phyloP scores from a whole-genome alignment of 768 basidiomycete genomes.

The Lentinula boryana region DNA sequence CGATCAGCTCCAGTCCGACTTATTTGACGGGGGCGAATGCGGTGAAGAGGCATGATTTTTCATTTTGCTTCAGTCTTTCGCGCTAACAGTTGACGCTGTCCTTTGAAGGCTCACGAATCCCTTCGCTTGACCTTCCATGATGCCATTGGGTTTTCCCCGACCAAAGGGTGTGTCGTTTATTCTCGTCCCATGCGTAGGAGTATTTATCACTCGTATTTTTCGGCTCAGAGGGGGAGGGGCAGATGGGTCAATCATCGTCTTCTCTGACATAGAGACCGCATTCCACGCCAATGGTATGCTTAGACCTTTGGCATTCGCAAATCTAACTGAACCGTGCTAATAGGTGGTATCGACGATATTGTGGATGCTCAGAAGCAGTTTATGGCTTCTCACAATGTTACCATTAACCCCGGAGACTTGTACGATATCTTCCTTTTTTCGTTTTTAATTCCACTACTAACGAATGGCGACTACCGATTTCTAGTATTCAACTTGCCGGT shows the following conservation, averaged over 20 bases:
- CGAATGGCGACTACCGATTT: neutral
- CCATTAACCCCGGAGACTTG: constrained; percentile 28
- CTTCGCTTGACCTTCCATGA: constrained; percentile 35
- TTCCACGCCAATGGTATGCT: constrained; percentile 24
- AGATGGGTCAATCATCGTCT: constrained; percentile 33
- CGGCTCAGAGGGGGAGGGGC: constrained; percentile 15
- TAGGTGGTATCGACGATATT: constrained; percentile 25
- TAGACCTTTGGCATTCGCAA: no score
- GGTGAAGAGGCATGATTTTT: constrained; percentile 17
- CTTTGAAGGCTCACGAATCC: constrained; percentile 19
- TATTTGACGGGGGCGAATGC: constrained; percentile 24
- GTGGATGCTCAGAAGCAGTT: constrained; percentile 21
- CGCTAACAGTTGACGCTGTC: neutral
- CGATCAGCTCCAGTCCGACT: constrained; percentile 16
- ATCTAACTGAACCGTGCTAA: neutral
- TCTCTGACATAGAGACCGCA: constrained; percentile 23
- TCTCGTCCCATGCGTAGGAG: neutral
- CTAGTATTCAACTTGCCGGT: constrained; percentile 31
- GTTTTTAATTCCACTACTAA: neutral
- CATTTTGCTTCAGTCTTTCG: neutral
- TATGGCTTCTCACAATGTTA: constrained; percentile 16
- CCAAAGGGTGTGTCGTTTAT: constrained; percentile 20
- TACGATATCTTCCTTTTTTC: constrained; percentile 9
- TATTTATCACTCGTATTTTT: neutral
- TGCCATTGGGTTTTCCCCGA: constrained; percentile 36